These are phyloP conservation scores for Alternaria conjuncta DNA, from an alignment of 2,329 filamentous ascomycete genomes.

Conservation along the genomic window DNA sequence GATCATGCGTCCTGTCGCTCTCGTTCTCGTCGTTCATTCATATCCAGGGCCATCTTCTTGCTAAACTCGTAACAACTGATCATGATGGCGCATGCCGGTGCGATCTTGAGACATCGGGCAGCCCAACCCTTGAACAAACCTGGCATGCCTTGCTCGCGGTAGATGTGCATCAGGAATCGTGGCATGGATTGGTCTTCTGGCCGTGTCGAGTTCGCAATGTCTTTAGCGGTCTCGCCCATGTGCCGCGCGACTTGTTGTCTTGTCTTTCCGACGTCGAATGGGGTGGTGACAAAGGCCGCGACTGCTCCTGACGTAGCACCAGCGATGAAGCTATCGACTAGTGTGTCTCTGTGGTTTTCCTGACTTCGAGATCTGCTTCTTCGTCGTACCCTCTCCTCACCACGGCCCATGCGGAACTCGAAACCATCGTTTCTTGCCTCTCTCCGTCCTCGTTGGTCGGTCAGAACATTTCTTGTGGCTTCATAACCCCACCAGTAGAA, in stretches of 20 bases:
- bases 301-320: constrained; percentile 83
- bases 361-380: constrained; percentile 63
- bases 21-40: constrained; percentile 66
- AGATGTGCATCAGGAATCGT: constrained; percentile 88
- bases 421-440: constrained; percentile 35
- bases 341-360: constrained; percentile 77
- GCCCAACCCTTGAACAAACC: constrained; percentile 93
- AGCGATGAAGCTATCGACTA: constrained; percentile 87
- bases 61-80: constrained; percentile 97
- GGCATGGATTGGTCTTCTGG: constrained; percentile 82
- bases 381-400: constrained; percentile 37
- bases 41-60: constrained; percentile 80
- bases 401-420: constrained; percentile 44
- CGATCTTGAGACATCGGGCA: constrained; percentile 89
- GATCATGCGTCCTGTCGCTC: constrained; percentile 23
- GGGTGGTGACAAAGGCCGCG: constrained; percentile 87
- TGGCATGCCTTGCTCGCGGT: constrained; percentile 77
- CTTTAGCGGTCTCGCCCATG: constrained; percentile 46
- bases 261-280: constrained; percentile 98
- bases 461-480: constrained; percentile 73
- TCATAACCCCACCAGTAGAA: constrained; percentile 99
- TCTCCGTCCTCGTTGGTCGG: constrained; percentile 68
- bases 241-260: constrained; percentile 84
- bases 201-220: constrained; percentile 49
- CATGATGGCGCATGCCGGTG: constrained; percentile 98